These are phyloP conservation scores for Neopestalotiopsis sp. DNA, from an alignment of 2,329 filamentous ascomycete genomes.

Conservation along the genomic window DNA sequence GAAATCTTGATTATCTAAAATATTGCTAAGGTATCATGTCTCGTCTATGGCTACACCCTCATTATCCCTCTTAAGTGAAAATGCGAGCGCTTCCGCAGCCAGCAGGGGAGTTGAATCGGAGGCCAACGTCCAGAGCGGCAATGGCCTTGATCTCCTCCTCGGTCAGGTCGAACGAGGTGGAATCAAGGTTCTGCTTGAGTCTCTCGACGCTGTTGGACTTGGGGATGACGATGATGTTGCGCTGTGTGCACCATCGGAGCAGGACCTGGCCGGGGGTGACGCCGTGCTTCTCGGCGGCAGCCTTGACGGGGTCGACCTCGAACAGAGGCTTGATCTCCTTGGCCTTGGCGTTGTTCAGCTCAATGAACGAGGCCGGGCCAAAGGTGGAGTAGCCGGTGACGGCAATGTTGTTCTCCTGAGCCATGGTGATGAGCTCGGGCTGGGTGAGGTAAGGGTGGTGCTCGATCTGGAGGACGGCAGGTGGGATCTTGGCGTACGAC, in stretches of 20 bases:
- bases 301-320: constrained; percentile 49
- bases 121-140: constrained; percentile 50
- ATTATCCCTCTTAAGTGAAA: constrained; percentile 30
- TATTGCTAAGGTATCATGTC: not conserved
- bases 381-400: constrained; percentile 71
- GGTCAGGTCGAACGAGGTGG: constrained; percentile 56
- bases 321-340: constrained; percentile 35
- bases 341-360: constrained; percentile 31
- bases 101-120: constrained; percentile 63
- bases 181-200: constrained; percentile 59
- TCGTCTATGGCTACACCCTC: not conserved
- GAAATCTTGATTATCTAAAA: not conserved
- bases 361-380: constrained; percentile 54
- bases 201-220: constrained; percentile 61
- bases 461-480: constrained; percentile 83
- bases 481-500: constrained; percentile 75
- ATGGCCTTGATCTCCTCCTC: constrained; percentile 60
- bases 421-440: constrained; percentile 57
- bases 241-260: constrained; percentile 69
- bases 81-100: constrained; percentile 31
- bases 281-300: constrained; percentile 57
- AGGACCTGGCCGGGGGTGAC: constrained; percentile 69
- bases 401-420: constrained; percentile 59
- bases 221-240: constrained; percentile 64
- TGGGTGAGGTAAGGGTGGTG: constrained; percentile 80